Percentiles rank a stretch among this genome's conserved stretches.
phyloP scores from a whole-genome alignment of 345 rosid genomes.

The Acer saccharum region DNA sequence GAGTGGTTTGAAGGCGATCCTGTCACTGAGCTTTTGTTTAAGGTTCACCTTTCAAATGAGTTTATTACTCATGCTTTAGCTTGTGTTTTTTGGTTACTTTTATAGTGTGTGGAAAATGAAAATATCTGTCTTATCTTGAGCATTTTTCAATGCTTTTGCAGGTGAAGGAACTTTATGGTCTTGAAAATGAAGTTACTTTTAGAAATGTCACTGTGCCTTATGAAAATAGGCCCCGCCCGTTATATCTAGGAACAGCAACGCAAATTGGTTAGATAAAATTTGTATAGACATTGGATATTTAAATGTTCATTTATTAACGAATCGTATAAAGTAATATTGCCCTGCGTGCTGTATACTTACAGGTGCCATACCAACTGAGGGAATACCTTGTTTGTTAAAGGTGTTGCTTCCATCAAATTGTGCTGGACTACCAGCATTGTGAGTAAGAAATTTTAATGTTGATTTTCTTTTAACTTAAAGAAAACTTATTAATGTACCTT shows the following conservation, averaged over 20 bases:
- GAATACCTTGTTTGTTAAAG: slow-evolving; percentile 93
- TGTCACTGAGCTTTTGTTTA: slow-evolving; percentile 60
- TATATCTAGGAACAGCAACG: slow-evolving; percentile 92
- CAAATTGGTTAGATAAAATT: slow-evolving; percentile 73
- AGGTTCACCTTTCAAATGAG: slow-evolving; percentile 42
- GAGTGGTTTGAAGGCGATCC: slow-evolving; percentile 92
- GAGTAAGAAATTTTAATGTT: slow-evolving; percentile 34
- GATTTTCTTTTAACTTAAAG: not conserved
- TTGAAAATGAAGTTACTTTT: slow-evolving; percentile 65
- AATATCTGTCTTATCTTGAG: not conserved
- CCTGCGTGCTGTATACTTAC: slow-evolving; percentile 17
- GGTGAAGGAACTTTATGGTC: slow-evolving; percentile 97
- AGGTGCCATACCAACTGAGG: slow-evolving; percentile 96
- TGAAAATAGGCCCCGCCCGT: slow-evolving; percentile 77
- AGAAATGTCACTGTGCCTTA: slow-evolving; percentile 77
- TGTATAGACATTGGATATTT: slow-evolving; percentile 8
- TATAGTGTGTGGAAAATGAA: not conserved
- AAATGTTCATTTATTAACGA: slow-evolving; percentile 10
- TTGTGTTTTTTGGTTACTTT: slow-evolving; percentile 1
- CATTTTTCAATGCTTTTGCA: slow-evolving; percentile 23
- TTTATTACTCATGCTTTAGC: slow-evolving; percentile 6
- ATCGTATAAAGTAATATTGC: slow-evolving; percentile 10
- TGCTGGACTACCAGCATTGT: slow-evolving; percentile 77
- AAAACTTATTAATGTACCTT: slow-evolving; percentile 1
- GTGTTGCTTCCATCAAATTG: slow-evolving; percentile 89